Evolutionary conservation across 768 basidiomycete species (phyloP).

Genomic region (Xerocomellus amylosporus): DNA sequence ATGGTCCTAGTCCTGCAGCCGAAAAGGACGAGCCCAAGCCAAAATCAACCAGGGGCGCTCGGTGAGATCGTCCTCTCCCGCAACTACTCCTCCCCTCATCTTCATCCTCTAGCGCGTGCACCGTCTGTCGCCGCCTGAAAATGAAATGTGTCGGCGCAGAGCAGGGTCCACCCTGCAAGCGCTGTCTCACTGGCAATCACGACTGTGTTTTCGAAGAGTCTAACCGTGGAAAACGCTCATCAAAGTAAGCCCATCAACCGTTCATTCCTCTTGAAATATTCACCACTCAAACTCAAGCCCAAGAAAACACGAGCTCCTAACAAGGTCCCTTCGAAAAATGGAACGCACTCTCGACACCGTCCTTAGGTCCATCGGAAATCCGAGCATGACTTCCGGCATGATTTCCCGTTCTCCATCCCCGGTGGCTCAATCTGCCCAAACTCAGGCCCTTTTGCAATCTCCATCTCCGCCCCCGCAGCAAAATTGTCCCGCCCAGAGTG

Average conservation of each 20-base stretch:
- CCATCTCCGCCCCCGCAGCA: constrained; percentile 49
- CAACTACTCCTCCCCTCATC: constrained; percentile 8
- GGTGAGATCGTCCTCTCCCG: constrained; percentile 44
- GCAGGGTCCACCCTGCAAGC: constrained; percentile 88
- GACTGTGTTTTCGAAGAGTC: constrained; percentile 98
- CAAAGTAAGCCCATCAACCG: constrained; percentile 52
- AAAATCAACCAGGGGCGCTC: constrained; percentile 85
- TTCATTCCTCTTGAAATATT: constrained; percentile 22
- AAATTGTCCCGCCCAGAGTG: constrained; percentile 22
- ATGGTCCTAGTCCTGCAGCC: constrained; percentile 48
- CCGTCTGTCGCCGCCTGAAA: constrained; percentile 86
- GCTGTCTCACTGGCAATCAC: constrained; percentile 73
- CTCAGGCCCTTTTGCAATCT: constrained; percentile 57
- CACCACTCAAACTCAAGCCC: constrained; percentile 32
- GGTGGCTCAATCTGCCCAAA: constrained; percentile 43
- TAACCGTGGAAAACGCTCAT: constrained; percentile 87
- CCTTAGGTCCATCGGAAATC: constrained; percentile 83
- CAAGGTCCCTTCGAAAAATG: constrained; percentile 84
- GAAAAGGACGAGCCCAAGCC: constrained; percentile 69
- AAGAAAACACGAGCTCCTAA: constrained; percentile 83
- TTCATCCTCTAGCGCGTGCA: constrained; percentile 65
- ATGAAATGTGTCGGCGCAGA: constrained; percentile 94
- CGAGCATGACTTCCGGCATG: constrained; percentile 73
- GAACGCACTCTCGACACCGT: constrained; percentile 92
- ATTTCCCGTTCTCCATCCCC: constrained; percentile 82